These are phyloP conservation scores for Oenanthe javanica DNA, from an alignment of 140 eudicot genomes.

Conservation along the genomic window DNA sequence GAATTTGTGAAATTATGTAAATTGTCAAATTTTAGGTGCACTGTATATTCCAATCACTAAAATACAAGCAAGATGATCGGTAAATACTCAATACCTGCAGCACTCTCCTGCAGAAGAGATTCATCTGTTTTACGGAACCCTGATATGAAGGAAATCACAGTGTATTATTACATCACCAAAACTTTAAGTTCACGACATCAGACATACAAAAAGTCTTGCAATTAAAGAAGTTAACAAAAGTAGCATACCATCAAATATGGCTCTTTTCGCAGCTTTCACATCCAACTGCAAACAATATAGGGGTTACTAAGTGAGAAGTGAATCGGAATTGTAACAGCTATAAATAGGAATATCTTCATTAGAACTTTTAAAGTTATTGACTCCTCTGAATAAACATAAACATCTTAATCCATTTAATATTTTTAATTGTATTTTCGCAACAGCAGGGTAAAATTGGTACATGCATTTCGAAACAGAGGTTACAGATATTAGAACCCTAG, in stretches of 20 bases:
- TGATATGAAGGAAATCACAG: slow-evolving; percentile 7
- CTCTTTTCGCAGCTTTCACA: slow-evolving; percentile 54
- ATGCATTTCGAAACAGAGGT: not conserved
- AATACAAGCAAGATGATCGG: slow-evolving; percentile 8
- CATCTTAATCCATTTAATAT: not conserved
- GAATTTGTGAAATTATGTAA: not conserved
- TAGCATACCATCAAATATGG: slow-evolving; percentile 52
- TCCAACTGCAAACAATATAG: slow-evolving; percentile 34
- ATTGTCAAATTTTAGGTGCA: not conserved
- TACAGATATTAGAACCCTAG: not conserved
- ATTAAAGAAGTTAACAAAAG: not conserved
- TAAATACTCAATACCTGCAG: slow-evolving; percentile 34
- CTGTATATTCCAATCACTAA: not conserved
- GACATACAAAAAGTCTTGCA: not conserved
- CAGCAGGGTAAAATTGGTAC: no score
- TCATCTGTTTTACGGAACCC: slow-evolving; percentile 52
- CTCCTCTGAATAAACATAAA: not conserved
- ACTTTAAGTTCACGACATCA: not conserved
- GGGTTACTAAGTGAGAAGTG: not conserved
- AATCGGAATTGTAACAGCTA: not conserved
- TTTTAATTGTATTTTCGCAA: not conserved
- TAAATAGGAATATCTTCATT: not conserved
- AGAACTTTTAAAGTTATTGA: not conserved
- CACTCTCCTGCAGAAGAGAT: slow-evolving; percentile 49
- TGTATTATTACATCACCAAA: not conserved